These are phyloP conservation scores for Chaetothyriales sp. DNA, from an alignment of 2,329 filamentous ascomycete genomes.

Conservation along the genomic window DNA sequence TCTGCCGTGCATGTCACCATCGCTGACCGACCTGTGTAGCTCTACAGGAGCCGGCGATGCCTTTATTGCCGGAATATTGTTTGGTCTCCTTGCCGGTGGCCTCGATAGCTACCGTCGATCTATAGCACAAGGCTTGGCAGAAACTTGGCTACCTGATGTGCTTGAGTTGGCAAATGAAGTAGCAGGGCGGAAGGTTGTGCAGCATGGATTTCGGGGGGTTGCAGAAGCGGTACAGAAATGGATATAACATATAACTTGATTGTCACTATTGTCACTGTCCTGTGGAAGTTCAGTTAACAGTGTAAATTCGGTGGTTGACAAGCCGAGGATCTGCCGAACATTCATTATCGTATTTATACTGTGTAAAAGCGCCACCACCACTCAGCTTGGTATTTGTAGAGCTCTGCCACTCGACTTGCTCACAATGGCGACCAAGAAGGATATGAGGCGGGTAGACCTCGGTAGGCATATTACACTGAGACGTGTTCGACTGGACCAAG, in stretches of 20 bases:
- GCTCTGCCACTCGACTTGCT: neutral
- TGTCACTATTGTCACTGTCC: too few relatives aligned
- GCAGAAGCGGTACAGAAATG: conserved; percentile 1
- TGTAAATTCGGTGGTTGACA: too few relatives aligned
- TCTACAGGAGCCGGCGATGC: conserved; percentile 61
- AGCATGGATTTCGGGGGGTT: conserved; percentile 42
- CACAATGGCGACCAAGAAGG: conserved; percentile 41
- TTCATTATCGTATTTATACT: neutral
- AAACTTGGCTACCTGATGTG: conserved; percentile 21
- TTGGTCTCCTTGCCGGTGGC: conserved; percentile 34
- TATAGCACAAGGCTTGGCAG: neutral
- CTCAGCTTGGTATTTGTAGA: neutral
- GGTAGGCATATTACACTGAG: conserved; percentile 35
- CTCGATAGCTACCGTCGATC: neutral
- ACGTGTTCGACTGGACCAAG: neutral
- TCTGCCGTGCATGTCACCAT: neutral
- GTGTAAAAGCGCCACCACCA: neutral
- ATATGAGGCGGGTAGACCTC: conserved; percentile 60
- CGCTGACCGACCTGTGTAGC: conserved; percentile 2
- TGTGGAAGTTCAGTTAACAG: too few relatives aligned
- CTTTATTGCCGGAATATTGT: conserved; percentile 56
- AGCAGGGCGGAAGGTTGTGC: conserved; percentile 52
- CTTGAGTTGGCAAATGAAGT: conserved; percentile 49
- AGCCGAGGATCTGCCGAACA: too few relatives aligned
- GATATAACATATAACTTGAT: neutral